Conservation (phyloP, 108 stramenopile species). For the Fragilaria crotonensis region DNA sequence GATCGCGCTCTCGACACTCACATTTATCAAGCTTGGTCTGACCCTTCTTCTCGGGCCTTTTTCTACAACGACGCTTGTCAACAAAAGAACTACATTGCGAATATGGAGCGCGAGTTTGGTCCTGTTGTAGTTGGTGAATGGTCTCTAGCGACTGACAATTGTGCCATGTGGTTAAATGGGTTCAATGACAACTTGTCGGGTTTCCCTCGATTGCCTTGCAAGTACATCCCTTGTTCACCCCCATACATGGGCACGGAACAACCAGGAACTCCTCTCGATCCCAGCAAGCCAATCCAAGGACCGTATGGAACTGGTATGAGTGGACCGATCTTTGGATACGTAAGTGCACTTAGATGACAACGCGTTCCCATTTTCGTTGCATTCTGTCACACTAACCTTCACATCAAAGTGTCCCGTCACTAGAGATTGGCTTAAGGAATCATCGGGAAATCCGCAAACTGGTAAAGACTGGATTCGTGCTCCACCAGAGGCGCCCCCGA, state of each 20-base stretch:
- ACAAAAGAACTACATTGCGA: slow-evolving; percentile 56
- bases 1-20: slow-evolving; percentile 88
- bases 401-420: slow-evolving; percentile 58
- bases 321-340: slow-evolving; percentile 52
- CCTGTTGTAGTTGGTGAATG: slow-evolving; percentile 91
- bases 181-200: slow-evolving; percentile 87
- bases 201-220: slow-evolving; percentile 74
- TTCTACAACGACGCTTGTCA: slow-evolving; percentile 80
- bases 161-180: slow-evolving; percentile 78
- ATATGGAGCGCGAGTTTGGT: slow-evolving; percentile 79
- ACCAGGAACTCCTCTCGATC: slow-evolving; percentile 84
- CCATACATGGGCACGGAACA: slow-evolving; percentile 85
- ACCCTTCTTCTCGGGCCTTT: slow-evolving; percentile 63
- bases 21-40: slow-evolving; percentile 90
- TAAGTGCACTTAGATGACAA: not conserved
- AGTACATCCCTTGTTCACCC: slow-evolving; percentile 68
- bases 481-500: slow-evolving; percentile 56
- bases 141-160: slow-evolving; percentile 90
- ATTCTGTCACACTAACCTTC: not conserved
- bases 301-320: slow-evolving; percentile 86
- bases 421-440: slow-evolving; percentile 75
- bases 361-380: slow-evolving; percentile 18
- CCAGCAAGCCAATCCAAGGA: slow-evolving; percentile 59
- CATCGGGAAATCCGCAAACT: slow-evolving; percentile 38
- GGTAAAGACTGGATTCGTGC: slow-evolving; percentile 61